These are phyloP conservation scores for Phytophthora pisi DNA, from an alignment of 352 stramenopile species.

Conservation along the genomic window DNA sequence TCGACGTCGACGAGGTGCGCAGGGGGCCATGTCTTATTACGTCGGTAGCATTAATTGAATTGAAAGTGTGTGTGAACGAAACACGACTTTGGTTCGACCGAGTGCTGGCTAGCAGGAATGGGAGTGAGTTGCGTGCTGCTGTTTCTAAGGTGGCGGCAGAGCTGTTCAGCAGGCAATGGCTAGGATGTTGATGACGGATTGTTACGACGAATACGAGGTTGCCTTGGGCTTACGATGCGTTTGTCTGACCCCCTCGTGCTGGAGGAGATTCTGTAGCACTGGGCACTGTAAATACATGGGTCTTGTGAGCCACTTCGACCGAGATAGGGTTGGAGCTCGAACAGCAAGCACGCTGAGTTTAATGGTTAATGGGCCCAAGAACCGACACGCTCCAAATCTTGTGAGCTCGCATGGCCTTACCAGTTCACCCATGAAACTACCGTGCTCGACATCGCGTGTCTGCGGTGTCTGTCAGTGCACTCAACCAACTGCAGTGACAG, in stretches of 20 bases:
- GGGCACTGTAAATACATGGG: not conserved
- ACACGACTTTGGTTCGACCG: constrained; percentile 24
- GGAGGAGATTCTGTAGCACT: not conserved
- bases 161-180: too few species aligned
- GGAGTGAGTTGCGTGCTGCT: not conserved
- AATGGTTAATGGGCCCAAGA: not conserved
- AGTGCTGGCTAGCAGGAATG: not conserved
- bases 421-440: too few species aligned
- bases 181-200: not conserved
- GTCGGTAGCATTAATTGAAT: constrained; percentile 47
- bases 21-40: constrained; percentile 41
- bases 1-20: not conserved
- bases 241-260: not conserved
- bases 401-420: too few species aligned
- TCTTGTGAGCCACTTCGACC: not conserved
- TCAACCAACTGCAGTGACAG: too few species aligned
- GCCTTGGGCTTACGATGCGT: not conserved
- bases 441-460: too few species aligned
- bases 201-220: constrained; percentile 1
- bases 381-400: not conserved
- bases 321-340: not conserved
- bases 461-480: too few species aligned
- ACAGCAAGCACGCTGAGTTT: not conserved
- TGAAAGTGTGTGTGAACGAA: constrained; percentile 43
- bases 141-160: too few species aligned